Evolutionary conservation across 1,139 yeast genomes (phyloP).

Genomic region (Candida sanyaensis): DNA sequence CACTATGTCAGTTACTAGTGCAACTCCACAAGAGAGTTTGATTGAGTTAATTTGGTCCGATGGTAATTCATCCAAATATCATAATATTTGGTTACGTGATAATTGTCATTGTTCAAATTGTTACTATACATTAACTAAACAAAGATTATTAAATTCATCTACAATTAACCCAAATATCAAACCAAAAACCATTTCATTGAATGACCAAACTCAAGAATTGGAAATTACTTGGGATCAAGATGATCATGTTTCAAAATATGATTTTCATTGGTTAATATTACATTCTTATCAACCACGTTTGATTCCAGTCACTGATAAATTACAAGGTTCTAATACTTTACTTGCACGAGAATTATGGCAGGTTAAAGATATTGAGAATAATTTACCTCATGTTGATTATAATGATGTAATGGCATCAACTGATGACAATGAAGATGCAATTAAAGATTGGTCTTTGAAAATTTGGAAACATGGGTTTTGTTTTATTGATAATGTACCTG

Average conservation of each 20-base stretch:
- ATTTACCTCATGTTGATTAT: slow-evolving; percentile 57
- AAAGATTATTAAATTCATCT: slow-evolving; percentile 63
- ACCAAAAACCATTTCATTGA: slow-evolving; percentile 21
- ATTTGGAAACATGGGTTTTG: slow-evolving; percentile 66
- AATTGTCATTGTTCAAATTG: slow-evolving; percentile 67
- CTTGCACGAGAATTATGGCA: slow-evolving; percentile 48
- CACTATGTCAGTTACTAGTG: slow-evolving; percentile 24
- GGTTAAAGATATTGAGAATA: slow-evolving; percentile 40
- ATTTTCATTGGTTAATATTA: slow-evolving; percentile 51
- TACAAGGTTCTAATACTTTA: slow-evolving; percentile 29
- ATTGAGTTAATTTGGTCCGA: slow-evolving; percentile 15
- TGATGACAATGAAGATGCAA: slow-evolving; percentile 36
- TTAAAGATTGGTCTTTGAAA: slow-evolving; percentile 61
- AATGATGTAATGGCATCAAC: slow-evolving; percentile 43
- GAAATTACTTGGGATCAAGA: slow-evolving; percentile 14
- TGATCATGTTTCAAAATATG: slow-evolving; percentile 50
- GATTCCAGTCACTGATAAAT: slow-evolving; percentile 28
- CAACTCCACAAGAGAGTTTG: slow-evolving; percentile 2
- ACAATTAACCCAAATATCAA: slow-evolving; percentile 49
- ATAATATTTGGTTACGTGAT: slow-evolving; percentile 70
- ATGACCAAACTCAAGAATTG: slow-evolving; percentile 23
- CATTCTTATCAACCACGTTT: slow-evolving; percentile 64
- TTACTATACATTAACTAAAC: slow-evolving; percentile 62
- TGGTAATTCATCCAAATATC: slow-evolving; percentile 26
- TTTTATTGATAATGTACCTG: slow-evolving; percentile 64